Evolutionary conservation across 371 early-diverging fungal genomes (phyloP), one percentile per base, ranked within the genome.

Genomic region (Phascolomyces articulosus): DNA sequence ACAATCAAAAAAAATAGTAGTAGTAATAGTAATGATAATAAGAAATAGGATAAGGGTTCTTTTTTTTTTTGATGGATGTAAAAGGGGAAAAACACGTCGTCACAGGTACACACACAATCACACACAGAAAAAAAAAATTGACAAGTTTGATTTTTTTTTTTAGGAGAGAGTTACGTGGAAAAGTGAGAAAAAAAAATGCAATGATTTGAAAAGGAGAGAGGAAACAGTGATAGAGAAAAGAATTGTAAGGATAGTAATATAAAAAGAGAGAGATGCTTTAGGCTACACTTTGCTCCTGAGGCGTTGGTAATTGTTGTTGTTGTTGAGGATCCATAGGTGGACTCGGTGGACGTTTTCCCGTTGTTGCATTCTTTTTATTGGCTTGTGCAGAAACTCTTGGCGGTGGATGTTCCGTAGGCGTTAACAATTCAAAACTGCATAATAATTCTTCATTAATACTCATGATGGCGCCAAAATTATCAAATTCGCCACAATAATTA

Each of bases 401-500:
- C 9, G 38, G 51, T 24, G 79, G 79, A 64, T 82, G 79, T 48
- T 79, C 82, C 23, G 67, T 68, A 0, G 82, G 82, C 24, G 82
- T 75, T 16, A 82, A 63, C 28, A 82, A 58, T 55, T 94, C 91
- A 82, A 96, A 95, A 27, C 91, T 91, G 77, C 99, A 99, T 62
- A 96, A 80, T 40, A 98, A 79, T 40, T 96, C 93, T 69, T 96
- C 93, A 71, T 93, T 95, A 48, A 99, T 95, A 49, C 92, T 89
- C 98, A 99, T 97, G 70, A 98, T 95, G 0, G 96, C 98, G 10
- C 96, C 97, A 72, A 87, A 91, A 60, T 99, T 99, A 73, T 97
- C 97, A 83, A 98, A 99, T 75, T 98, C 99, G 41, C 99, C 99
- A 73, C 99, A 99, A 75, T 99, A 99, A 80, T 99, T 99, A 44